phyloP scores from a whole-genome alignment of 495 filamentous ascomycete genomes.

The Podospora tetraspora region DNA sequence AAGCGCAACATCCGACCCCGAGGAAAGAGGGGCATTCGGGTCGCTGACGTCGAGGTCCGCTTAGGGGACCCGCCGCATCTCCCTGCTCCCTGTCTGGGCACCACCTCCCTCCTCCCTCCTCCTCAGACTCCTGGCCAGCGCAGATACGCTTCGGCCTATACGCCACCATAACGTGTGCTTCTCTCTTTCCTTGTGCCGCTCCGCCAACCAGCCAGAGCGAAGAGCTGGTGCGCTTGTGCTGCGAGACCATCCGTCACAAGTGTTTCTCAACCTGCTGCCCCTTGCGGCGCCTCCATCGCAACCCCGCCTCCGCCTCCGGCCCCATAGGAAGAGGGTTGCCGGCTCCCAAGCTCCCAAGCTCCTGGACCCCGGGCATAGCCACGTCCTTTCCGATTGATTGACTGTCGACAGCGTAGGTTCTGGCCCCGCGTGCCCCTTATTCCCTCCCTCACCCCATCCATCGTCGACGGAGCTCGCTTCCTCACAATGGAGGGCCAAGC shows the following conservation, averaged over 20 bases:
- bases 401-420: not conserved
- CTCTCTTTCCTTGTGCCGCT: slow-evolving; percentile 3
- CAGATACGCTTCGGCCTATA: not conserved
- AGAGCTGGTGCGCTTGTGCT: not conserved
- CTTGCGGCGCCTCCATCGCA: not conserved
- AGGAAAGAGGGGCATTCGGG: not conserved
- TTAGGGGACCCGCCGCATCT: not conserved
- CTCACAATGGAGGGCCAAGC: slow-evolving; percentile 11
- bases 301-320: not conserved
- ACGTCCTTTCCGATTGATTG: not conserved
- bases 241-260: not conserved
- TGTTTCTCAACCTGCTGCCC: not conserved
- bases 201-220: not conserved
- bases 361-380: not conserved
- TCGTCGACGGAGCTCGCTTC: slow-evolving; percentile 2
- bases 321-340: not conserved
- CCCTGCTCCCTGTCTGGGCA: not conserved
- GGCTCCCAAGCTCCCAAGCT: not conserved
- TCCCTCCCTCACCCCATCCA: not conserved
- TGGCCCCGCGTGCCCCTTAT: not conserved
- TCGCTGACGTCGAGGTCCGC: not conserved
- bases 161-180: not conserved
- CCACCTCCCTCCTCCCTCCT: not conserved
- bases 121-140: not conserved
- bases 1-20: not conserved